Percentiles rank a stretch among this genome's conserved stretches.
These are phyloP conservation scores for Neoboletus subvelutipes DNA, from an alignment of 768 basidiomycete species.

Conservation along the genomic window DNA sequence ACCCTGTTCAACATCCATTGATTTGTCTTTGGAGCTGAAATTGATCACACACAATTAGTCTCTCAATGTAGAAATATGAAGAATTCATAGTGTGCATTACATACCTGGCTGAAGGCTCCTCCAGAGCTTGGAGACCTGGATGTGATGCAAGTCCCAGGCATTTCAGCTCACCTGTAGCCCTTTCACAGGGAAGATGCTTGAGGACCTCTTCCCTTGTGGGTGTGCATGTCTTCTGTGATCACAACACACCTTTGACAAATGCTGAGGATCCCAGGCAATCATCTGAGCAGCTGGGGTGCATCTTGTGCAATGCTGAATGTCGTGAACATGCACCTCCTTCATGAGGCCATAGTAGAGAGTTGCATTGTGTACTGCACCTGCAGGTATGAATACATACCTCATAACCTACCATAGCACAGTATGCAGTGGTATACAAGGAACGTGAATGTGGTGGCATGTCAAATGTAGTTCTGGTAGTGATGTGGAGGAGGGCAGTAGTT, in stretches of 20 bases:
- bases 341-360: too few species aligned
- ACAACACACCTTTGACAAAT: background rate
- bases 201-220: background rate
- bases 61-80: background rate
- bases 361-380: too few species aligned
- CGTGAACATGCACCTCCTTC: too few species aligned
- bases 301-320: too few species aligned
- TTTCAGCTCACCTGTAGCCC: background rate
- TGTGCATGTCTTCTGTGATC: background rate
- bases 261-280: background rate
- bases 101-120: background rate
- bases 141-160: too few species aligned
- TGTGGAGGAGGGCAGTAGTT: too few species aligned
- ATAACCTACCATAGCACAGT: too few species aligned
- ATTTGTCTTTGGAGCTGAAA: background rate
- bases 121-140: background rate
- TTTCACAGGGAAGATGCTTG: background rate
- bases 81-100: fast-evolving
- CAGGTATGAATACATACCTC: too few species aligned
- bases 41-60: background rate
- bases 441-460: too few species aligned
- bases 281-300: background rate
- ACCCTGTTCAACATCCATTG: background rate
- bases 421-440: too few species aligned
- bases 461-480: too few species aligned